Percentiles rank a stretch among this genome's conserved stretches.
phyloP scores from a whole-genome alignment of 2,329 filamentous ascomycete genomes.

The Bimuria novae-zelandiae region DNA sequence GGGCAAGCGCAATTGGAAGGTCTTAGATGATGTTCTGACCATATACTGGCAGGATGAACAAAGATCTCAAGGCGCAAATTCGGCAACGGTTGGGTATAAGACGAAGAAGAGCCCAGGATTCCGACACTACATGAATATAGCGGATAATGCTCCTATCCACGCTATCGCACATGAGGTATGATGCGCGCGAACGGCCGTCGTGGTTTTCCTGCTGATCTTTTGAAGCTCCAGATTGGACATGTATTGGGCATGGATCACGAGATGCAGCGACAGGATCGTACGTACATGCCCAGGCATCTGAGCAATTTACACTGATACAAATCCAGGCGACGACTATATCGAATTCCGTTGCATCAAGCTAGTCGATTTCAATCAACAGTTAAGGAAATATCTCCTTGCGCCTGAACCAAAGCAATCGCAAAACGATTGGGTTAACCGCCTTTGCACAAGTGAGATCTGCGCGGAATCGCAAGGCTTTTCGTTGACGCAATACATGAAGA shows the following conservation, averaged over 20 bases:
- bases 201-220: neutral
- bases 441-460: too few species aligned
- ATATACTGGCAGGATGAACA: neutral
- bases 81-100: neutral
- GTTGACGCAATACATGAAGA: too few species aligned
- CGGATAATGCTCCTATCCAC: neutral
- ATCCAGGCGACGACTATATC: neutral
- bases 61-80: neutral
- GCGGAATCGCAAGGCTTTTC: too few species aligned
- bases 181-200: neutral
- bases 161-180: slow-evolving; percentile 1
- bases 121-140: neutral
- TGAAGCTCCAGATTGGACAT: slow-evolving; percentile 7
- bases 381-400: too few species aligned
- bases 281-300: neutral
- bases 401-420: too few species aligned
- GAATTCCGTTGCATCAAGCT: neutral
- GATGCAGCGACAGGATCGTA: neutral
- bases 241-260: neutral
- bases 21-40: neutral
- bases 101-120: neutral
- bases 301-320: neutral
- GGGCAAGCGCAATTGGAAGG: neutral
- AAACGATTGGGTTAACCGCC: too few species aligned
- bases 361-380: neutral